Conservation (phyloP, 441 rosid genomes). For the Croton laevigatus region DNA sequence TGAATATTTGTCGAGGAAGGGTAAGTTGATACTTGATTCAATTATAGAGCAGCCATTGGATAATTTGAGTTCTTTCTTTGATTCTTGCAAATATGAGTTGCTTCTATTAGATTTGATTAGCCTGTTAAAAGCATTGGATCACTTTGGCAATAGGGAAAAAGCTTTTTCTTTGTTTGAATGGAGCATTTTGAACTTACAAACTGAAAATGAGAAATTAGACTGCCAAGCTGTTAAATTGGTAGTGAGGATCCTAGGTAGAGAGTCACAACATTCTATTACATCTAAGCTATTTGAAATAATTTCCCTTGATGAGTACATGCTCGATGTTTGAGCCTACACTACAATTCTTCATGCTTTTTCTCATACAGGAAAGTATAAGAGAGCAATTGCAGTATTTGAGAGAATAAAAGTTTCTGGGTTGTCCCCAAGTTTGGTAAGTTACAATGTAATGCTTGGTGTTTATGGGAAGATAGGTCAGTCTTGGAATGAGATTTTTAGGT, state of each 20-base stretch:
- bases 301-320: constrained; percentile 48
- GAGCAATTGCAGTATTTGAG: constrained; percentile 60
- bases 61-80: constrained; percentile 46
- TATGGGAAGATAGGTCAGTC: constrained; percentile 88
- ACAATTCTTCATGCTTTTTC: constrained; percentile 65
- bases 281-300: constrained; percentile 67
- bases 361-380: constrained; percentile 51
- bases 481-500: constrained; percentile 51
- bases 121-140: constrained; percentile 60
- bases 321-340: constrained; percentile 75
- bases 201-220: constrained; percentile 43
- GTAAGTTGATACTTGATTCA: constrained; percentile 44
- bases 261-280: constrained; percentile 66
- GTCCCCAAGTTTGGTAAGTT: constrained; percentile 77
- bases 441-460: constrained; percentile 88
- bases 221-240: constrained; percentile 51
- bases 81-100: constrained; percentile 47
- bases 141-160: constrained; percentile 61
- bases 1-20: constrained; percentile 49
- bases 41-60: constrained; percentile 51
- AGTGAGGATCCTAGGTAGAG: constrained; percentile 74
- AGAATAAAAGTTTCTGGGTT: constrained; percentile 63
- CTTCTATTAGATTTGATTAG: constrained; percentile 54
- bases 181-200: constrained; percentile 35
- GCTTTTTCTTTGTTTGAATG: constrained; percentile 73